Percentiles rank a stretch among this genome's conserved stretches.
These are phyloP conservation scores for Populus nigra DNA, from an alignment of 345 rosid species.

Conservation along the genomic window DNA sequence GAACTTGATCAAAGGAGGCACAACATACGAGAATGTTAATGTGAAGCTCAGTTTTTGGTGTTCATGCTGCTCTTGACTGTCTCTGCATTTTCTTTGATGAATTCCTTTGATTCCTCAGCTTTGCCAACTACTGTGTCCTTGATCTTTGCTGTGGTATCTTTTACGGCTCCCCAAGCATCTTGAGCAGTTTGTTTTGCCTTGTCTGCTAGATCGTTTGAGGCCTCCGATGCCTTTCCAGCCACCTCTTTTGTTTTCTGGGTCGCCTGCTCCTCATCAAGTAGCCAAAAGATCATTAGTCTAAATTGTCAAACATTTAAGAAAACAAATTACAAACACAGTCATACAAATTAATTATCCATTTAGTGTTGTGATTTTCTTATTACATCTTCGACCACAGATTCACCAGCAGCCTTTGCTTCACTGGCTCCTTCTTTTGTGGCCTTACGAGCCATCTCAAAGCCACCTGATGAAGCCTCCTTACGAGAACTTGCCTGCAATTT, in stretches of 20 bases:
- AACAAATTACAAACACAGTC: too few relatives aligned
- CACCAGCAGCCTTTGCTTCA: slow-evolving; percentile 6
- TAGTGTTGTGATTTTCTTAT: neutral
- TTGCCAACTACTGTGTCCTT: slow-evolving; percentile 25
- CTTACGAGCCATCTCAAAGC: neutral
- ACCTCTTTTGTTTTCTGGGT: slow-evolving; percentile 23
- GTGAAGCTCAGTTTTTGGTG: slow-evolving; percentile 22
- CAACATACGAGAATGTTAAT: too few relatives aligned
- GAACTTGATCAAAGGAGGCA: too few relatives aligned
- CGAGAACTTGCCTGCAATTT: slow-evolving; percentile 12
- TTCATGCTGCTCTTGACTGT: slow-evolving; percentile 36
- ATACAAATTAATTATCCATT: too few relatives aligned
- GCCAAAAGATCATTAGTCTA: neutral
- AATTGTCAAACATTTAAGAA: neutral
- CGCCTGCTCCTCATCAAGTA: slow-evolving; percentile 17
- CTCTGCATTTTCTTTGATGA: slow-evolving; percentile 34
- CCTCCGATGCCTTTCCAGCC: slow-evolving; percentile 10
- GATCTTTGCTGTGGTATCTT: slow-evolving; percentile 33
- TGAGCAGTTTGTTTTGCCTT: slow-evolving; percentile 38
- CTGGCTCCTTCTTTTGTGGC: slow-evolving; percentile 15
- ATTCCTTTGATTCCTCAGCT: slow-evolving; percentile 34
- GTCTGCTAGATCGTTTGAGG: slow-evolving; percentile 16
- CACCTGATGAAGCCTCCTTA: slow-evolving; percentile 6
- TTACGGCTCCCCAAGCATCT: slow-evolving; percentile 41
- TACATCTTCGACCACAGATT: slow-evolving; percentile 23